phyloP scores from a whole-genome alignment of 345 rosid genomes.

The Viola odorata region DNA sequence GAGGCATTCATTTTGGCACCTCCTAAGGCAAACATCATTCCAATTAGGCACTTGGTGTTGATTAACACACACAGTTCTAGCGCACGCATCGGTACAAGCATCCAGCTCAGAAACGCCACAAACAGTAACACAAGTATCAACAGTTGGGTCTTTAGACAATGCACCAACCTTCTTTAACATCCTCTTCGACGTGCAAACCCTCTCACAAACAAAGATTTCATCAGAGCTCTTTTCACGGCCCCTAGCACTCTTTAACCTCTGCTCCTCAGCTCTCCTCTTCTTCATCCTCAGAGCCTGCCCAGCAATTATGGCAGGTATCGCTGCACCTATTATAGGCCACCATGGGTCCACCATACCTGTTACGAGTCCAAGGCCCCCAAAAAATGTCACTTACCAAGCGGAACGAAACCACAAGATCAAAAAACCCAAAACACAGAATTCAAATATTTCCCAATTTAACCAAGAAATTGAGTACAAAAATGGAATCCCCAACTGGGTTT shows the following conservation, averaged over 20 bases:
- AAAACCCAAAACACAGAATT: too few relatives aligned
- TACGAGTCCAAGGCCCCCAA: too few relatives aligned
- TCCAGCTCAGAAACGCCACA: conserved; percentile 88
- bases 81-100: conserved; percentile 88
- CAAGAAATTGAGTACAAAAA: background rate
- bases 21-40: conserved; percentile 75
- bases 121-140: conserved; percentile 77
- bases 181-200: conserved; percentile 87
- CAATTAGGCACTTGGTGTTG: conserved; percentile 89
- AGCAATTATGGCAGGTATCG: conserved; percentile 62
- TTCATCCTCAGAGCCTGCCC: conserved; percentile 65
- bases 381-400: too few relatives aligned
- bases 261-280: conserved; percentile 59
- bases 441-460: background rate
- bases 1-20: conserved; percentile 81
- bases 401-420: too few relatives aligned
- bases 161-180: conserved; percentile 83
- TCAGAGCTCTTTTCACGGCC: conserved; percentile 82
- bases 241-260: conserved; percentile 62
- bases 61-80: conserved; percentile 74
- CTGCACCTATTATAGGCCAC: conserved; percentile 73
- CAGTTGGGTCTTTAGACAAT: conserved; percentile 70
- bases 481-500: background rate
- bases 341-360: conserved; percentile 67
- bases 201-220: conserved; percentile 79